Percentiles rank a stretch among this genome's conserved stretches.
Evolutionary conservation across 495 filamentous ascomycete genomes (phyloP).

Genomic region (Collariella sp.): DNA sequence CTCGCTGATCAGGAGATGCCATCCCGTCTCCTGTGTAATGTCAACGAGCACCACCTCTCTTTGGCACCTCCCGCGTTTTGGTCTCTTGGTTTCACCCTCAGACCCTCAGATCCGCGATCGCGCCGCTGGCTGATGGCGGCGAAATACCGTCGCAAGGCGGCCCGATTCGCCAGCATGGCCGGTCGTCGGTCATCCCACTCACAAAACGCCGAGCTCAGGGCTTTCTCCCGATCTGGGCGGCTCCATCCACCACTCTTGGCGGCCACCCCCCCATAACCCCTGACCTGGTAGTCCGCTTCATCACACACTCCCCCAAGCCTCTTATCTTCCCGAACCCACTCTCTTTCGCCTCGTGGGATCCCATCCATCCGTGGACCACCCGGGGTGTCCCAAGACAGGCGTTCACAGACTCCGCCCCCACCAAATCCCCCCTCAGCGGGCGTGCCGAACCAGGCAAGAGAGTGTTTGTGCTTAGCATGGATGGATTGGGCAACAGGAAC

Average conservation of each 20-base stretch:
- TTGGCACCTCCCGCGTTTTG: no score
- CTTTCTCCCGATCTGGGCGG: constrained; percentile 18
- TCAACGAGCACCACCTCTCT: no score
- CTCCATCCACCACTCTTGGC: constrained; percentile 22
- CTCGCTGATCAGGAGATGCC: not conserved
- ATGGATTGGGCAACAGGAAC: no score
- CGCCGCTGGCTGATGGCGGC: not conserved
- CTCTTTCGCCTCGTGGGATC: constrained; percentile 33
- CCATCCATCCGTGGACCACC: constrained; percentile 17
- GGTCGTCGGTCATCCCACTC: not conserved
- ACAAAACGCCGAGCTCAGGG: constrained; percentile 1
- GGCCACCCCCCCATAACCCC: constrained; percentile 13
- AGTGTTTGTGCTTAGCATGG: not conserved
- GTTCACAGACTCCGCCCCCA: not conserved
- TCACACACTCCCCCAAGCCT: constrained; percentile 14
- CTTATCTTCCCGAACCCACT: constrained; percentile 35
- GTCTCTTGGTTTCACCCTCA: no score
- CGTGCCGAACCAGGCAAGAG: not conserved
- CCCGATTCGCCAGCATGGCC: constrained; percentile 3
- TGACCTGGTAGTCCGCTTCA: constrained; percentile 28
- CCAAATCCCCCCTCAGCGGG: not conserved
- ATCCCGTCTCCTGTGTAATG: no score
- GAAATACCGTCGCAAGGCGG: constrained; percentile 1
- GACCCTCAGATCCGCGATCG: no score
- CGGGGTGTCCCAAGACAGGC: not conserved